A percentile compares a stretch with the other conserved stretches of the same genome.
Evolutionary conservation across 148 eudicot genomes (phyloP).

Genomic region (Cornus kousa): DNA sequence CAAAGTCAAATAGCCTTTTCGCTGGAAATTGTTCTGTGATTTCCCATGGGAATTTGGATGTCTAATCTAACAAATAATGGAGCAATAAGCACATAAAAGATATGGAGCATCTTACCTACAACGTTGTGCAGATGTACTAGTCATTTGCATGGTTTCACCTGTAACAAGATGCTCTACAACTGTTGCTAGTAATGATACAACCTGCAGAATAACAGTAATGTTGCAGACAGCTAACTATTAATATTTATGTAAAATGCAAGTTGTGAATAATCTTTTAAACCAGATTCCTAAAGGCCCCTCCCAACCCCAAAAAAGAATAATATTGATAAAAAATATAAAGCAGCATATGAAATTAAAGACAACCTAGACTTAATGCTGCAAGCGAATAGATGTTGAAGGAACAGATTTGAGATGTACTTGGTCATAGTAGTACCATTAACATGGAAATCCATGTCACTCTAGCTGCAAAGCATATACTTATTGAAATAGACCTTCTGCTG

Average conservation of each 20-base stretch:
- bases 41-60: conserved; percentile 2
- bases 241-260: not conserved
- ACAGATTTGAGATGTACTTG: no score
- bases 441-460: not conserved
- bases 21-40: not conserved
- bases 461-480: not conserved
- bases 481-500: not conserved
- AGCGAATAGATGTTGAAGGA: no score
- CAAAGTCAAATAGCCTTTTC: not conserved
- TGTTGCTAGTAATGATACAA: conserved; percentile 79
- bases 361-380: no score
- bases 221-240: not conserved
- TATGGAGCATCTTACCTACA: conserved; percentile 51
- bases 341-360: no score
- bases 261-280: not conserved
- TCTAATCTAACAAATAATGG: not conserved
- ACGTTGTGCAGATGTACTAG: conserved; percentile 75
- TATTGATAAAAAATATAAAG: not conserved
- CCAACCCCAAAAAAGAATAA: not conserved
- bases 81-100: conserved; percentile 9
- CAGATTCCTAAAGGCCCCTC: no score
- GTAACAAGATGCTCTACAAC: conserved; percentile 95
- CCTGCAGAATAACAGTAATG: conserved; percentile 36
- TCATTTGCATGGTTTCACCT: conserved; percentile 99
- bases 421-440: not conserved